A percentile compares a stretch with the other conserved stretches of the same genome.
phyloP scores from a whole-genome alignment of 352 stramenopile genomes.

The Pythium monospermum region DNA sequence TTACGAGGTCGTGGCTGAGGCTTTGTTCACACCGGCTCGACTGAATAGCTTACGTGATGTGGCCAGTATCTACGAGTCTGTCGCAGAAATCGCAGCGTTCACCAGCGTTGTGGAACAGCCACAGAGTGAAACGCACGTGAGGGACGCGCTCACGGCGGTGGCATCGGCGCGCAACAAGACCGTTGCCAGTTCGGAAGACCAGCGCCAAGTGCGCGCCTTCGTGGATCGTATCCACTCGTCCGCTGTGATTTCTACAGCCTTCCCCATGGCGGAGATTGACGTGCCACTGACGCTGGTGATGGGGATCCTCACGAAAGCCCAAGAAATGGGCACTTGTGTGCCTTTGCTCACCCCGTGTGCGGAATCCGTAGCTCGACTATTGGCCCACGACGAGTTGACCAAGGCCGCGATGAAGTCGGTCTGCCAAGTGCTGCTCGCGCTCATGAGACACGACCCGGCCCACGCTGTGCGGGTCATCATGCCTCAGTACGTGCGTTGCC shows the following conservation, averaged over 20 bases:
- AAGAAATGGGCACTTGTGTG: constrained; percentile 30
- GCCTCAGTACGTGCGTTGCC: constrained; percentile 43
- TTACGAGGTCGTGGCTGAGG: constrained; percentile 25
- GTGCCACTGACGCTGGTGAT: constrained; percentile 35
- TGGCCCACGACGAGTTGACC: constrained; percentile 37
- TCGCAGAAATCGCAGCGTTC: constrained; percentile 40
- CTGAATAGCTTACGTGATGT: constrained; percentile 37
- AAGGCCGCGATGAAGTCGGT: constrained; percentile 55
- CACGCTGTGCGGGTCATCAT: constrained; percentile 32
- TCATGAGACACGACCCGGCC: constrained; percentile 51
- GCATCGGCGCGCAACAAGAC: constrained; percentile 35
- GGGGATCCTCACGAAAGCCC: constrained; percentile 37
- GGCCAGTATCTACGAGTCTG: constrained; percentile 41
- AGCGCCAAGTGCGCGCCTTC: constrained; percentile 54
- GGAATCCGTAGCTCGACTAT: constrained; percentile 32
- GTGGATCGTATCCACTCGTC: constrained; percentile 11
- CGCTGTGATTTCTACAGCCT: neutral
- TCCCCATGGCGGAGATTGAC: constrained; percentile 18
- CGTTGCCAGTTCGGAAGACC: constrained; percentile 34
- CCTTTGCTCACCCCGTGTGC: constrained; percentile 40
- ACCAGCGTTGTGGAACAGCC: constrained; percentile 34
- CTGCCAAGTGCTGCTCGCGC: constrained; percentile 59
- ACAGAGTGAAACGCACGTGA: constrained; percentile 25
- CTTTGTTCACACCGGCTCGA: constrained; percentile 37
- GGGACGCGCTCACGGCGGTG: constrained; percentile 25